A percentile compares a stretch with the other conserved stretches of the same genome.
phyloP scores from a whole-genome alignment of 2,329 filamentous ascomycete species.

The Aspergillus neoniger region DNA sequence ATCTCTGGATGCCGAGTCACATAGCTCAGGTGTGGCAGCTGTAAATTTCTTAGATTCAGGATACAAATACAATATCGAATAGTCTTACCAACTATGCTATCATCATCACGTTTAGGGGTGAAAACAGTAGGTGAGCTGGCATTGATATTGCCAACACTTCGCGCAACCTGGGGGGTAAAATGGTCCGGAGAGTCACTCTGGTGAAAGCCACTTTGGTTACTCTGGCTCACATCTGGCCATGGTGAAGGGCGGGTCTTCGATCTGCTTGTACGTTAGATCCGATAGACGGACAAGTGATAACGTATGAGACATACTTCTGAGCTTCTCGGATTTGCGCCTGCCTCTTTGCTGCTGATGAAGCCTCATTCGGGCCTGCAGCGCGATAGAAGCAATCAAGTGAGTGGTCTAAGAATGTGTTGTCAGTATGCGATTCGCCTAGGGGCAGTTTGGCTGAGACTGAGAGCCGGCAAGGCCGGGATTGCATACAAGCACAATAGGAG shows the following conservation, averaged over 20 bases:
- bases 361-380: constrained; percentile 7
- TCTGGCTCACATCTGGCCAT: constrained; percentile 15
- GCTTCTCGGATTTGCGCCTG: constrained; percentile 7
- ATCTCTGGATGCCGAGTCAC: constrained; percentile 23
- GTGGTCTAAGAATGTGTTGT: constrained; percentile 14
- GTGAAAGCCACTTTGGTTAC: neutral
- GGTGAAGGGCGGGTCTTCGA: constrained; percentile 16
- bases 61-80: neutral
- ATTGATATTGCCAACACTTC: neutral
- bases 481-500: constrained; percentile 25
- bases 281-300: no score
- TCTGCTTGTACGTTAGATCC: neutral
- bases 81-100: constrained; percentile 5
- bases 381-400: constrained; percentile 22
- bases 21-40: constrained; percentile 15
- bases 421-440: neutral
- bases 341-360: constrained; percentile 11
- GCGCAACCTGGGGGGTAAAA: neutral
- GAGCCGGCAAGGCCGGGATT: neutral
- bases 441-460: no score
- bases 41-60: neutral
- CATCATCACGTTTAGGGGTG: neutral
- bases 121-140: neutral
- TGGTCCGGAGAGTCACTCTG: constrained; percentile 2
- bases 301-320: constrained; percentile 12